A percentile compares a stretch with the other conserved stretches of the same genome.
phyloP scores from a whole-genome alignment of 1,284 basidiomycete genomes.

The Austroboletus novae-zelandiae region DNA sequence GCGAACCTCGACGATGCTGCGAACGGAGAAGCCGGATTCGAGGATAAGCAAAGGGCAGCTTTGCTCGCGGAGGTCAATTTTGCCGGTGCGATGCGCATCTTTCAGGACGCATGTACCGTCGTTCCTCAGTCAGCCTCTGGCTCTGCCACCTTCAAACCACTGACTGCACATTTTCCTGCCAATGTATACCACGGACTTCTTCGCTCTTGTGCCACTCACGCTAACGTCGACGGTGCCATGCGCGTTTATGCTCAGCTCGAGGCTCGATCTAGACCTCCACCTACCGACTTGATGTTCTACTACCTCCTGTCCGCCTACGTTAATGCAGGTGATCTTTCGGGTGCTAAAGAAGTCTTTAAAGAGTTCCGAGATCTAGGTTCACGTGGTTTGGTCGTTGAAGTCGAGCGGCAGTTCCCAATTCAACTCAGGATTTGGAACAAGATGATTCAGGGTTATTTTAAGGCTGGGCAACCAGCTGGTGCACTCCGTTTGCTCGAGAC shows the following conservation, averaged over 20 bases:
- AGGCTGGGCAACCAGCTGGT: slow-evolving; percentile 56
- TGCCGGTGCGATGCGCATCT: slow-evolving; percentile 67
- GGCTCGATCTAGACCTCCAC: slow-evolving; percentile 32
- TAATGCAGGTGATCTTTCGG: slow-evolving; percentile 50
- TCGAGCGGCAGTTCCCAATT: slow-evolving; percentile 23
- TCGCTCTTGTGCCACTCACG: slow-evolving; percentile 60
- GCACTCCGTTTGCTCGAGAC: slow-evolving; percentile 70
- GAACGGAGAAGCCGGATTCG: slow-evolving; percentile 23
- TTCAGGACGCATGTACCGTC: slow-evolving; percentile 54
- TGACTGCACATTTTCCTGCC: slow-evolving; percentile 34
- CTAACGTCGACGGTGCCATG: slow-evolving; percentile 62
- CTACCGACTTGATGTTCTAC: slow-evolving; percentile 48
- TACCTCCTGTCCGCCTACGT: slow-evolving; percentile 65
- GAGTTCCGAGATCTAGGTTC: slow-evolving; percentile 50
- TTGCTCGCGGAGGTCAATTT: slow-evolving; percentile 71
- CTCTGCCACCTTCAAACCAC: slow-evolving; percentile 1
- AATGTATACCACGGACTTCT: slow-evolving; percentile 58
- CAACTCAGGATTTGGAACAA: slow-evolving; percentile 64
- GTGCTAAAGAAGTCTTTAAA: slow-evolving; percentile 68
- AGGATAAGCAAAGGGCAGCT: slow-evolving; percentile 37
- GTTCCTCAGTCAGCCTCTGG: slow-evolving; percentile 21
- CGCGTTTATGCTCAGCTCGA: slow-evolving; percentile 71
- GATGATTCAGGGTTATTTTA: slow-evolving; percentile 79
- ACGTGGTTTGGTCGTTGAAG: slow-evolving; percentile 34
- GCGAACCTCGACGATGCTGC: slow-evolving; percentile 14